Evolutionary conservation across 2,329 filamentous ascomycete species (phyloP).

Genomic region (Aspergillus persii): DNA sequence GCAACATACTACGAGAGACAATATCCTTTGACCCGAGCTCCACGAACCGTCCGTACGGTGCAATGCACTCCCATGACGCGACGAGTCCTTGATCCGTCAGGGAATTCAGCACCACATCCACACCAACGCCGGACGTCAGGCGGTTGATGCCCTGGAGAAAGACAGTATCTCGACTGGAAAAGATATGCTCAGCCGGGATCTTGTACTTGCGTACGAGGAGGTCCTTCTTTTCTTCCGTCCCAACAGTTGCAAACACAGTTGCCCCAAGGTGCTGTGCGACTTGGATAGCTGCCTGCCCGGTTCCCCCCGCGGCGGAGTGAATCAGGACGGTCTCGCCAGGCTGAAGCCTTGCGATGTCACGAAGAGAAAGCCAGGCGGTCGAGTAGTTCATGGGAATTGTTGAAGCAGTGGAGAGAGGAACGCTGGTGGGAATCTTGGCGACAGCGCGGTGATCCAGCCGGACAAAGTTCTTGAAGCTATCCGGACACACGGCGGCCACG

Average conservation of each 20-base stretch:
- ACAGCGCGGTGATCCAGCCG: not conserved
- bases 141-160: conserved; percentile 18
- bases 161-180: conserved; percentile 25
- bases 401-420: no score
- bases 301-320: conserved; percentile 28
- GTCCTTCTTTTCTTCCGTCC: conserved; percentile 23
- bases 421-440: no score
- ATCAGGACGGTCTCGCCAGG: conserved; percentile 24
- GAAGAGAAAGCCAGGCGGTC: conserved; percentile 10
- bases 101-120: conserved; percentile 15
- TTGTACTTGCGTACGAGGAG: conserved; percentile 19
- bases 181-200: conserved; percentile 22
- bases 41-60: conserved; percentile 13
- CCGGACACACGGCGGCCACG: no score
- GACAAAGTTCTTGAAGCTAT: no score
- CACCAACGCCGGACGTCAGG: conserved; percentile 20
- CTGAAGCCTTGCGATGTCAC: conserved; percentile 19
- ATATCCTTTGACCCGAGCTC: conserved; percentile 9
- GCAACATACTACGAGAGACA: conserved; percentile 5
- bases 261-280: conserved; percentile 23
- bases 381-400: no score
- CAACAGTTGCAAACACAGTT: conserved; percentile 26
- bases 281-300: conserved; percentile 29
- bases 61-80: not conserved
- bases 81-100: not conserved